Evolutionary conservation across 116 monocot genomes (phyloP), one percentile per base, ranked within the genome.

Genomic region (Phalaenopsis hybrid): DNA sequence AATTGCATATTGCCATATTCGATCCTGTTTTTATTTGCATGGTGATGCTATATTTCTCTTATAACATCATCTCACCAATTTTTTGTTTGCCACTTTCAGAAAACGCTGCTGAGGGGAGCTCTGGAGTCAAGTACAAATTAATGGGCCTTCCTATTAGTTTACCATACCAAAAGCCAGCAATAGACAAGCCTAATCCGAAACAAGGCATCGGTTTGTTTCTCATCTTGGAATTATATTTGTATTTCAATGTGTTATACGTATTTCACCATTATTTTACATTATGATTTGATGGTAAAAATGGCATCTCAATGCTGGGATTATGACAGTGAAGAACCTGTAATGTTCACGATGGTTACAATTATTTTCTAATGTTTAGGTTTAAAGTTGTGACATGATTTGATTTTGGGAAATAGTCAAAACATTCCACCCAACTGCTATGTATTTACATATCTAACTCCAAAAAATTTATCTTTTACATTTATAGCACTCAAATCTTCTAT

Each of bases 111-210:
- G 96, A 96, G 59, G 90, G 88, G 51, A 86, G 61, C 63, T 84
- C 84, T 57, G 79, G 90, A 80, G 88, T 92, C 16, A 96, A 90
- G 82, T 96, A 93, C 85, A 86, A 92, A 81, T 80, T 96, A 70
- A 86, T 92, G 86, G 90, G 90, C 83, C 59, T 90, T 79, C 96
- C 96, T 37, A 74, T 90, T 25, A 92, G 75, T 82, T 88, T 96
- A 77, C 96, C 92, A 75, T 89, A 41, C 74, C 91, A 89, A 73
- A 96, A 96, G 89, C 86, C 96, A 65, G 79, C 86, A 45, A 65
- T 78, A 45, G 96, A 96, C 78, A 96, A 96, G 67, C 93, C 96
- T 72, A 96, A 93, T 78, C 96, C 93, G 58, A 96, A 93, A 57
- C 96, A 96, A 85, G 96, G 96, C 46, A 80, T 93, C 80, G 93